Evolutionary conservation across 306 rosid genomes (phyloP), one percentile per base, ranked within the genome.

Genomic region (Styphnolobium japonicum): DNA sequence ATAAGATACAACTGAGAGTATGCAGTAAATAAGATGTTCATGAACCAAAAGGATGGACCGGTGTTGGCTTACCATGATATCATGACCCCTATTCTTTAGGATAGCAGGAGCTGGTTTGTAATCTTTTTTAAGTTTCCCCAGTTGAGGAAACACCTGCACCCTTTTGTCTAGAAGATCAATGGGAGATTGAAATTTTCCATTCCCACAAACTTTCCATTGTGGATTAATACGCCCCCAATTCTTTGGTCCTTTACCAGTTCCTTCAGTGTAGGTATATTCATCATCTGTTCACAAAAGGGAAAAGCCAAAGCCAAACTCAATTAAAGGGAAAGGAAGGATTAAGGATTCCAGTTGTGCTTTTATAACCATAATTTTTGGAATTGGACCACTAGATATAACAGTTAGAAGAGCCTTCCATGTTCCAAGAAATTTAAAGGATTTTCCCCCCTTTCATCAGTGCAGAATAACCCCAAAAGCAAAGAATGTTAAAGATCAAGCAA

Each of bases 171-270:
- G 65, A 65, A 94, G 60, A 81, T 94, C 93, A 73, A 94, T 92
- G 3, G 98, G 98, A 84, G 97, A 94, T 70, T 94, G 98, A 61
- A 27, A 33, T 80, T 86, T 86, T 29, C 97, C 98, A 23, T 40
- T 66, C 7, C 72, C 86, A 83, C 97, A 94, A 33, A 29, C 36
- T 82, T 86, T 72, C 98, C 98, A 92, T 36, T 85, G 49, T 39
- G 94, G 87, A 45, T 92, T 71, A 7, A 94, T n/a, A 3, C 48
- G 2, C 7, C 92, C 87, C 98, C 98, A 94, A 37, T 76, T 67
- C 71, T 84, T 81, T 82, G 94, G 98, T 67, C 97, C 97, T 43
- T 77, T 86, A 6, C 81, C 84, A 79, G 14, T 71, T 81, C 89
- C 91, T 71, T 85, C 81, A 10, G 12, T 16, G 63, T 92, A 94